Base-by-base conservation (phyloP, 495 filamentous ascomycete species). In the Entonaema liquescens region DNA sequence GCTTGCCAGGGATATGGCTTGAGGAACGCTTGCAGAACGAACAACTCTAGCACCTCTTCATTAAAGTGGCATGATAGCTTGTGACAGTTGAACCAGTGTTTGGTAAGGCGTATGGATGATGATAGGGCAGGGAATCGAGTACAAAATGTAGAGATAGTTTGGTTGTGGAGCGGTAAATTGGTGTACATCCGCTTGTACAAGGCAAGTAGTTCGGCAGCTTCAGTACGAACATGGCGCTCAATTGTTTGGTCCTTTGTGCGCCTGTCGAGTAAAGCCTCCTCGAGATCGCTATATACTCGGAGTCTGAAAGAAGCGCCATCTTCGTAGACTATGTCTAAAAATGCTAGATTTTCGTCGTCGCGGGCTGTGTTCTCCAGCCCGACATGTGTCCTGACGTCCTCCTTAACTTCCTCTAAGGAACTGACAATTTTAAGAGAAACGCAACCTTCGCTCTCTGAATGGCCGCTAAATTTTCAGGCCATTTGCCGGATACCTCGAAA, bases 391-490 rank as follows among this genome's bases (percentile, higher is more conserved):
- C 77, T 84, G 52, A 90, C 76, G 19, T 85, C 83, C 7, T 80
- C 79, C 44, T 87, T 82, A 50, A 74, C 68, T 28, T 79, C 79
- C 65, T 90, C 83, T 8, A 99, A 79, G 0, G 91, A 85, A 54
- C 88, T 89, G 26, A 88, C 89, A 55, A 98, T 90, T 77, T 92
- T 94, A 96, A 75, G 1, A 98, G 85, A 75, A 99, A 96, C 0
- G 95, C 96, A 23, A 95, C 85, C 79, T 99, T 99, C 11, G 94
- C 95, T 77, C 92, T 87, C 76, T 98, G 95, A 49, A 99, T 95
- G 3, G 95, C 94, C 9, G 84, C 84, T 7, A 98, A 80, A 73
- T 95, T 91, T 70, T 98, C 94, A 0, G 95, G 96, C 95, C 95
- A 99, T 62, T 94, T 90, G 9, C 88, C 89, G 4, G 96, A 98